Evolutionary conservation across 768 basidiomycete genomes (phyloP), one percentile per base, ranked within the genome.

Genomic region (Galerina sulciceps): DNA sequence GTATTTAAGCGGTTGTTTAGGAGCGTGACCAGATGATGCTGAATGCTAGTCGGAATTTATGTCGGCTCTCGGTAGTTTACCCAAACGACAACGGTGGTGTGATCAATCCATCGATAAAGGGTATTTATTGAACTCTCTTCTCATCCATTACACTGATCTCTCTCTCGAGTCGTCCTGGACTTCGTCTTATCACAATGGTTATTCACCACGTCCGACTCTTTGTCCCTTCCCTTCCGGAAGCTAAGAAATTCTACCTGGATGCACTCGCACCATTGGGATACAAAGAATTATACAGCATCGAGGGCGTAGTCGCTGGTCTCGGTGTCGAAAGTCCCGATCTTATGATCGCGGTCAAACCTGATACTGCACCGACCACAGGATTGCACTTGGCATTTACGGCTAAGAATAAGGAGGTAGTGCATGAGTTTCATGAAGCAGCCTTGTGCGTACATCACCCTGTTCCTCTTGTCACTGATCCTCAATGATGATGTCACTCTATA

Each of bases 241-340:
- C 44, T 0, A 55, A 22, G 18, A 45, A 55, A 46, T 55, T 55
- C 53, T 55, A 55, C 11, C 10, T 55, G 6, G 53, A 43, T 17
- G 53, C 53, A 35, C 54, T 55, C 35, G 53, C 53, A 5, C 53
- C 53, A 1, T 34, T 55, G 11, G 53, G 44, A 22, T 55, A 46
- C 35, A 46, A 14, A 20, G 53, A 55, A 23, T 13, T 55, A 4
- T 10, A 35, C 17, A 38, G 5, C 3, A 13, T 38, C 15, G 49
- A 50, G 9, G 49, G 49, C 35, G 49, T 50, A 11, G 8, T 37
- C 35, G n/a, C 18, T 35, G 49, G 36, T 35, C 20, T 50, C 11
- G 49, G 49, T 2, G 34, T 35, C 18, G 23, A 40, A 6, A 36
- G 48, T 10, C 49, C 43, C 18, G 6, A 31, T n/a, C 26, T 54